A percentile compares a stretch with the other conserved stretches of the same genome.
Conservation (phyloP, 495 filamentous ascomycete genomes). For the Neurospora sp. region DNA sequence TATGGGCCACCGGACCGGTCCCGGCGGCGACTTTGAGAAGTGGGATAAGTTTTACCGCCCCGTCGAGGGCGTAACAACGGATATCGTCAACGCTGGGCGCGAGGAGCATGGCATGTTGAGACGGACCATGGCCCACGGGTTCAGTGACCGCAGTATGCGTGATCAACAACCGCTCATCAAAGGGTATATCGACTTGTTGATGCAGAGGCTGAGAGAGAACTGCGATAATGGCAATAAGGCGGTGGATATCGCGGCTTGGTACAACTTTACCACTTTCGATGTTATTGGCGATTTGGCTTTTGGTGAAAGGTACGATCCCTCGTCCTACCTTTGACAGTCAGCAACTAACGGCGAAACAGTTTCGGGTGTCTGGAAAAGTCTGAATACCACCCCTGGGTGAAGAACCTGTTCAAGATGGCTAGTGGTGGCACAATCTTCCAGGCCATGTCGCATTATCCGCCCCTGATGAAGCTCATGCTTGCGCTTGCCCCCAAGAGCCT, state of each 20-base stretch:
- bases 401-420: slow-evolving; percentile 33
- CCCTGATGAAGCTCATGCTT: slow-evolving; percentile 17
- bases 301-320: slow-evolving; percentile 29
- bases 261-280: slow-evolving; percentile 52
- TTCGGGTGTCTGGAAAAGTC: slow-evolving; percentile 43
- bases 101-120: slow-evolving; percentile 34
- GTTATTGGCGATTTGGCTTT: slow-evolving; percentile 52
- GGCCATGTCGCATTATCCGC: slow-evolving; percentile 19
- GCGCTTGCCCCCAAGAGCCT: slow-evolving; percentile 13
- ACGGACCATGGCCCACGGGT: slow-evolving; percentile 42
- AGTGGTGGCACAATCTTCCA: slow-evolving; percentile 27
- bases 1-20: slow-evolving; percentile 30
- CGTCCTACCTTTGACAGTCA: not conserved
- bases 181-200: slow-evolving; percentile 35
- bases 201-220: slow-evolving; percentile 31
- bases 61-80: slow-evolving; percentile 12
- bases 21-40: slow-evolving; percentile 23
- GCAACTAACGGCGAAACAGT: slow-evolving; percentile 7
- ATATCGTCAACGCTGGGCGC: slow-evolving; percentile 24
- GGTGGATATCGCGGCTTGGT: slow-evolving; percentile 43
- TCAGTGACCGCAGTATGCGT: slow-evolving; percentile 38
- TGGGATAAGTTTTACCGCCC: slow-evolving; percentile 23
- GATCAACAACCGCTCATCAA: slow-evolving; percentile 37
- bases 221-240: slow-evolving; percentile 10
- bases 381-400: slow-evolving; percentile 46